Conservation (phyloP, 2,329 filamentous ascomycete genomes). For the Bipolaris victoriae region DNA sequence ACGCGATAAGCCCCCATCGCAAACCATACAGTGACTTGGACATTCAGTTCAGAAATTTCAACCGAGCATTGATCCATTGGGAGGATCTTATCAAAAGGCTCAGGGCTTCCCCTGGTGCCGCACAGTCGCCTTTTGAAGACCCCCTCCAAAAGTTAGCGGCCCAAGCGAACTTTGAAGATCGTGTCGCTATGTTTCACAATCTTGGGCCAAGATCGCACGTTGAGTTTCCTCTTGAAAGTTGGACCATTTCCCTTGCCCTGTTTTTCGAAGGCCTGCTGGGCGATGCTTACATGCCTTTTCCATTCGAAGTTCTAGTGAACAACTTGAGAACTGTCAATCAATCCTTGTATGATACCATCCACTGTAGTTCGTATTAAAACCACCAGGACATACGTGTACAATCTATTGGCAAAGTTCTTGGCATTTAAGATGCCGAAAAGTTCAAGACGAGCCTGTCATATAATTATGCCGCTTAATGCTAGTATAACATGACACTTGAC, state of each 20-base stretch:
- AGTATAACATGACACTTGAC: background rate
- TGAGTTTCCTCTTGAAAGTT: background rate
- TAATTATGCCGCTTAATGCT: background rate
- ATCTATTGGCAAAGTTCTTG: background rate
- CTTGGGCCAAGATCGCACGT: background rate
- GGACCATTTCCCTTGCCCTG: conserved; percentile 3
- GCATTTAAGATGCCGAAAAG: background rate
- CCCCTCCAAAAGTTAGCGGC: too few species aligned
- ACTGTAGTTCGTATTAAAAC: background rate
- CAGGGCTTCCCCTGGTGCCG: too few species aligned
- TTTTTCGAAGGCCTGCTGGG: conserved; percentile 9
- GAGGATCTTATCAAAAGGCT: background rate
- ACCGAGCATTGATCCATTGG: conserved; percentile 5
- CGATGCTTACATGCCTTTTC: conserved; percentile 5
- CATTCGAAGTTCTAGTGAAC: conserved; percentile 1
- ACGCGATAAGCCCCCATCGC: background rate
- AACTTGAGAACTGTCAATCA: background rate
- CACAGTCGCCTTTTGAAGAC: too few species aligned
- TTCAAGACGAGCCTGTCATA: background rate
- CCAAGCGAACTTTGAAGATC: background rate
- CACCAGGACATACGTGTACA: background rate
- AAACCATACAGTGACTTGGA: conserved; percentile 2
- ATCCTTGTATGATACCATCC: background rate
- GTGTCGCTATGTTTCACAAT: conserved; percentile 4
- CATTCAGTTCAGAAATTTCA: background rate